phyloP scores from a whole-genome alignment of 805 yeast genomes.

The Ogataea glucozyma region DNA sequence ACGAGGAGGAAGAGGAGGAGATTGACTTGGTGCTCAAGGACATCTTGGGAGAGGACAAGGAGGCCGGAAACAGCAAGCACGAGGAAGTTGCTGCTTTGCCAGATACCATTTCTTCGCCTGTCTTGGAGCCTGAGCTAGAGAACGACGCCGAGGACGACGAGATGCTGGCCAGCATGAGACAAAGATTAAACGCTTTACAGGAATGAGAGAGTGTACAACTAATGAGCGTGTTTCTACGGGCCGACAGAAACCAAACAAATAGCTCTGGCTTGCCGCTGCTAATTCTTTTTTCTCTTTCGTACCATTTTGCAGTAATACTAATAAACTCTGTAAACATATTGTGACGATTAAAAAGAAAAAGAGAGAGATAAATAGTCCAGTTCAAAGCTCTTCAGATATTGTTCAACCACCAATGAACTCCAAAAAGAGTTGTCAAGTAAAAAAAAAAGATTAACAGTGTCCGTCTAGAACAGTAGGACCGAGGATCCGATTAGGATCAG shows the following conservation, averaged over 20 bases:
- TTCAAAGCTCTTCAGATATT: conserved; percentile 1
- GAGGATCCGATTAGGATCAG: conserved; percentile 23
- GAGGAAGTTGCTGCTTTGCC: conserved; percentile 17
- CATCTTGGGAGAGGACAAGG: conserved; percentile 42
- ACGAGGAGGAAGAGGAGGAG: conserved; percentile 59
- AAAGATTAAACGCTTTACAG: conserved; percentile 82
- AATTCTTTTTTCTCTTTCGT: too few relatives aligned
- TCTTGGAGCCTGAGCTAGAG: conserved; percentile 23
- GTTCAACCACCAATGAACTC: neutral
- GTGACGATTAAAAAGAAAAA: neutral
- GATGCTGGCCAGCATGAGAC: conserved; percentile 83
- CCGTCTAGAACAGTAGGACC: conserved; percentile 21
- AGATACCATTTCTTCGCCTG: conserved; percentile 21
- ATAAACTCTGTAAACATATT: neutral
- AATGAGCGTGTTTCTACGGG: too few relatives aligned
- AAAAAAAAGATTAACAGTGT: too few relatives aligned
- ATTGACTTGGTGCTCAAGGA: conserved; percentile 60
- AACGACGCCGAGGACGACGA: conserved; percentile 67
- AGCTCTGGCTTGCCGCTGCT: too few relatives aligned
- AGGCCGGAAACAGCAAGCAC: conserved; percentile 26
- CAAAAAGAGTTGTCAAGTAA: neutral
- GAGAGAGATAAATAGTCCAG: neutral
- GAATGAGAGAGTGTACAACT: conserved; percentile 37
- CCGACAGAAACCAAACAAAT: too few relatives aligned
- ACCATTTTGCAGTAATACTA: too few relatives aligned